These are phyloP conservation scores for Pulchroboletus neoregius DNA, from an alignment of 1,284 basidiomycete genomes.

Conservation along the genomic window DNA sequence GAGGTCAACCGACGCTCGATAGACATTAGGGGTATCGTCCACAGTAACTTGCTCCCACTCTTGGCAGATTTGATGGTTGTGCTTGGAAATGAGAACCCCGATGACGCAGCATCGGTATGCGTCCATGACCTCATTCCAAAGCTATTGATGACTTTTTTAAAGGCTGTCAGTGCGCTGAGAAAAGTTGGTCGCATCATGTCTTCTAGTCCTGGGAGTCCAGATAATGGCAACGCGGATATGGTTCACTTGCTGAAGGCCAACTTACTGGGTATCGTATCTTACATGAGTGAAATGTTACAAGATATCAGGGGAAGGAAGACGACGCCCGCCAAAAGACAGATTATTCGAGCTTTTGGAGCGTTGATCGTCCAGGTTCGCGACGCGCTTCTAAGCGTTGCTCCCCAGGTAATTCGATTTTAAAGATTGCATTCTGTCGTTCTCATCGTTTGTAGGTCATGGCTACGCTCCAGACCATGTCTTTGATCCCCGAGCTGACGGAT, in stretches of 20 bases:
- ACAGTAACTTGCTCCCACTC: conserved; percentile 62
- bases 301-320: conserved; percentile 75
- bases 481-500: conserved; percentile 68
- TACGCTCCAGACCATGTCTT: conserved; percentile 87
- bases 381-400: conserved; percentile 69
- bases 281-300: conserved; percentile 80
- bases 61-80: conserved; percentile 73
- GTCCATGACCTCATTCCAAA: background rate
- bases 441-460: conserved; percentile 78
- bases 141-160: conserved; percentile 3
- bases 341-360: conserved; percentile 76
- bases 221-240: conserved; percentile 38
- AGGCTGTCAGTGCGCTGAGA: conserved; percentile 62
- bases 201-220: conserved; percentile 20
- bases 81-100: conserved; percentile 62
- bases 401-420: conserved; percentile 58
- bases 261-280: conserved; percentile 79
- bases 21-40: conserved; percentile 52
- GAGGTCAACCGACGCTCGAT: conserved; percentile 36
- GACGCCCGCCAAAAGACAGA: conserved; percentile 61
- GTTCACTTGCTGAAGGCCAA: conserved; percentile 64
- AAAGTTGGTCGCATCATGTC: conserved; percentile 49
- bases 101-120: conserved; percentile 44
- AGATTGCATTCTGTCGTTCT: conserved; percentile 14
- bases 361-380: conserved; percentile 73